A percentile compares a stretch with the other conserved stretches of the same genome.
phyloP scores from a whole-genome alignment of 2,329 filamentous ascomycete species.

The Cladosporium austrohemisphaericum region DNA sequence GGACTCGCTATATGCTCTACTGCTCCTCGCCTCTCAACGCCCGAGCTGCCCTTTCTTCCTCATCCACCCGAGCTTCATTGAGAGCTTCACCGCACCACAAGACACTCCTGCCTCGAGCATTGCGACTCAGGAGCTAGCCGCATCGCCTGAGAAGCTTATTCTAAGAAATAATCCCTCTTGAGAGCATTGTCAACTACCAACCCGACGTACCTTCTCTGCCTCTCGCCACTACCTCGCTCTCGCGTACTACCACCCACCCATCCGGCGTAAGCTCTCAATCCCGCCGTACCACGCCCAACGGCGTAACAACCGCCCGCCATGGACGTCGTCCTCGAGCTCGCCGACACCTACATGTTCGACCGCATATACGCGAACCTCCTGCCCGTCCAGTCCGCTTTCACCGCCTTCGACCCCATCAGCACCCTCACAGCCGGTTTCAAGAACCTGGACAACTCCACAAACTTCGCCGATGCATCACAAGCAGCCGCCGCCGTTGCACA shows the following conservation, averaged over 20 bases:
- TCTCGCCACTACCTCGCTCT: no score
- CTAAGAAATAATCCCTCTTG: no score
- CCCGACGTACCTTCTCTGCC: no score
- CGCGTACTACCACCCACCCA: not conserved
- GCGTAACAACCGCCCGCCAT: conserved; percentile 49
- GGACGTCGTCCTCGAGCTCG: conserved; percentile 86
- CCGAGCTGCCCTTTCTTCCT: no score
- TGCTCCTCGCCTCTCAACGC: no score
- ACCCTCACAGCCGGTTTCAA: conserved; percentile 47
- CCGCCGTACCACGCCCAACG: not conserved
- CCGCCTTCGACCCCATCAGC: conserved; percentile 51
- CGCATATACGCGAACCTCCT: conserved; percentile 68
- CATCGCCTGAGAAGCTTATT: no score
- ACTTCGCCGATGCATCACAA: conserved; percentile 16
- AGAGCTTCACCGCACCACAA: no score
- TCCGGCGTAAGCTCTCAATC: not conserved
- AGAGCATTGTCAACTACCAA: no score
- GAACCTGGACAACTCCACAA: conserved; percentile 48
- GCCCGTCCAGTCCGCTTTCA: conserved; percentile 53
- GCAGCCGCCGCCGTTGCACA: conserved; percentile 14
- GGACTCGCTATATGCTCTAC: no score
- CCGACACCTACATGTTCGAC: conserved; percentile 80
- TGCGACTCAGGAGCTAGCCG: no score
- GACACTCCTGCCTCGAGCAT: no score
- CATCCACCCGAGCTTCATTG: no score